Evolutionary conservation across 2,329 filamentous ascomycete genomes (phyloP).

Genomic region (Sclerotinia sclerotiorum): DNA sequence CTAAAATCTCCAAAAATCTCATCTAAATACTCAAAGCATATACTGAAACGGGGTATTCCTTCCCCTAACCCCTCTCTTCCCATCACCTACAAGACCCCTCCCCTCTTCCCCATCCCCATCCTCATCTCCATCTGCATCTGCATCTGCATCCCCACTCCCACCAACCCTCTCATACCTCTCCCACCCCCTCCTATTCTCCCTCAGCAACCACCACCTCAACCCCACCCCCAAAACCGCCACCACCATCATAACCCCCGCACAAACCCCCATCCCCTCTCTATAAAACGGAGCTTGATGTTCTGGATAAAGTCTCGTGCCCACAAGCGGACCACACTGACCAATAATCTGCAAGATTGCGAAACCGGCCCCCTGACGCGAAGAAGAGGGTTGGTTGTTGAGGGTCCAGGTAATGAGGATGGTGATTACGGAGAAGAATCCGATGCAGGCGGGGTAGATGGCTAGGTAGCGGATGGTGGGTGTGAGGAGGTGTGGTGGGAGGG

Average conservation of each 20-base stretch:
- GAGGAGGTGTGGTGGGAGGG: constrained; percentile 60
- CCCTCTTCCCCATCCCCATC: constrained; percentile 10
- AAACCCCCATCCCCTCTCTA: constrained; percentile 50
- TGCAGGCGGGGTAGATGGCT: constrained; percentile 73
- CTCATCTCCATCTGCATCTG: constrained; percentile 23
- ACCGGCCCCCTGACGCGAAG: constrained; percentile 68
- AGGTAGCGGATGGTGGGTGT: constrained; percentile 64
- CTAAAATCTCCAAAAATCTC: not conserved
- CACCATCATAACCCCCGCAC: constrained; percentile 50
- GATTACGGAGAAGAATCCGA: constrained; percentile 81
- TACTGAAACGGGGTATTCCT: constrained; percentile 29
- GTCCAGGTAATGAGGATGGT: constrained; percentile 86
- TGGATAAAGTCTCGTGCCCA: constrained; percentile 56
- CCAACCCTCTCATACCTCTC: constrained; percentile 41
- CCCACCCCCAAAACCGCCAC: constrained; percentile 46
- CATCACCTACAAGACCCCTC: constrained; percentile 16
- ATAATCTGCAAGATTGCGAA: constrained; percentile 80
- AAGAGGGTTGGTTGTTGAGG: constrained; percentile 77
- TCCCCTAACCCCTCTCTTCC: constrained; percentile 19
- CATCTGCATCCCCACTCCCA: constrained; percentile 27
- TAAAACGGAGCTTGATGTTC: constrained; percentile 50
- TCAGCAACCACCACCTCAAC: constrained; percentile 43
- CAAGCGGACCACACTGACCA: constrained; percentile 47
- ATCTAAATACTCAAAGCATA: constrained; percentile 27
- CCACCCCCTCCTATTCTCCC: constrained; percentile 31